Base-by-base conservation (phyloP, 441 rosid genomes). In the Francoa sonchifolia region DNA sequence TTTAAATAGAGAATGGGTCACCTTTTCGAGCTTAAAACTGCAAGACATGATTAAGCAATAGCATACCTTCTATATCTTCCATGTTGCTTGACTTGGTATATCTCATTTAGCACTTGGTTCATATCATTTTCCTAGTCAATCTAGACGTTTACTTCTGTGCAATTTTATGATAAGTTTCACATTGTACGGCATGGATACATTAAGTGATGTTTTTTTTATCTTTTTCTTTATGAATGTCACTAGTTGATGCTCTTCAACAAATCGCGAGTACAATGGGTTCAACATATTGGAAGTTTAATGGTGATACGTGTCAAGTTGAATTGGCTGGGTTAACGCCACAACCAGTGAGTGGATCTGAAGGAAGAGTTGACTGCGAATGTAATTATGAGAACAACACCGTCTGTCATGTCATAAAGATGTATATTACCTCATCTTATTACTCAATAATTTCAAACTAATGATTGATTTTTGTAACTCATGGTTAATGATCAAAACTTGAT, bases 181-280 rank as follows among this genome's bases (percentile, higher is more conserved):
- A 18, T 48, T 19, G 40, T 17, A 22, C 28, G 33, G 37, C 19
- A 16, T 22, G 36, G 8, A 27, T 16, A 28, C 17, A 37, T 31
- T 34, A 10, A 44, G 32, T 22, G 57, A 42, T 39, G 45, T 55
- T 37, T 39, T 47, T 17, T 46, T 38, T 43, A 36, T 20, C n/a
- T n/a, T n/a, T n/a, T n/a, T n/a, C n/a, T n/a, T n/a, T 46, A 14
- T 66, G 52, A 19, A 23, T 63, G 58, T 29, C 12, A 23, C 22
- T 43, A 75, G 93, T 75, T 65, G 84, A 71, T 53, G 77, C 71
- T 47, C 68, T 82, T 39, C 61, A 54, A 20, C 55, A 82, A 68
- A 73, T 75, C 37, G 58, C 57, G 5, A 64, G 46, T 20, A 43
- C 65, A 18, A 20, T 77, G 83, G 93, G 93, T 18, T 65, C 77